phyloP scores from a whole-genome alignment of 768 basidiomycete species.

The Russula brevipes region DNA sequence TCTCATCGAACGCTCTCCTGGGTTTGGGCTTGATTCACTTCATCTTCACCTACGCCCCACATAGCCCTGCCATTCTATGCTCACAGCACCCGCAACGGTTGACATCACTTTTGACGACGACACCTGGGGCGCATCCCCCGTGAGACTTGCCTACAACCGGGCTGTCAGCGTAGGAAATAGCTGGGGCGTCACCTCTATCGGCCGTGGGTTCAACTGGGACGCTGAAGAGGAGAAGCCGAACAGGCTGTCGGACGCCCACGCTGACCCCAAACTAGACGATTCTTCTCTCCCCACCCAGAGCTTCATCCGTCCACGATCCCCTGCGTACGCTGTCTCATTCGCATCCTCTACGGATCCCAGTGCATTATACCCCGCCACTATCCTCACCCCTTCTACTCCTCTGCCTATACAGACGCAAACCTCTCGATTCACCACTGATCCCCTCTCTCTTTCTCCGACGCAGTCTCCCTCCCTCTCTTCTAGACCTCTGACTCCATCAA shows the following conservation, averaged over 20 bases:
- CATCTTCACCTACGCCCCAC: background rate
- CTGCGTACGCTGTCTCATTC: slow-evolving; percentile 18
- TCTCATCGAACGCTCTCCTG: background rate
- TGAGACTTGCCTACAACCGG: slow-evolving; percentile 45
- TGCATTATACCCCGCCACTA: slow-evolving; percentile 28
- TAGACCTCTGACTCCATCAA: slow-evolving; percentile 29
- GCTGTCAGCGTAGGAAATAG: slow-evolving; percentile 67
- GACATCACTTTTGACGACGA: slow-evolving; percentile 61
- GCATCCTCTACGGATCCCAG: slow-evolving; percentile 25
- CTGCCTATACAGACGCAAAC: slow-evolving; percentile 10
- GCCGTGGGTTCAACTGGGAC: slow-evolving; percentile 75
- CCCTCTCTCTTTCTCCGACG: slow-evolving; percentile 30
- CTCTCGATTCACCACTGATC: slow-evolving; percentile 29
- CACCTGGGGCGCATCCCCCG: slow-evolving; percentile 56
- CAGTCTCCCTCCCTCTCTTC: slow-evolving; percentile 27
- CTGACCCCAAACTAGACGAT: slow-evolving; percentile 17
- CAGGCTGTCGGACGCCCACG: slow-evolving; percentile 9
- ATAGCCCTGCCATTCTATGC: slow-evolving; percentile 37
- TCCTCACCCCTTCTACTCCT: slow-evolving; percentile 21
- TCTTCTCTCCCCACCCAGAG: slow-evolving; percentile 1
- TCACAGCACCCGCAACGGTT: slow-evolving; percentile 48
- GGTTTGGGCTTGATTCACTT: background rate
- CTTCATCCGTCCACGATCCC: slow-evolving; percentile 20
- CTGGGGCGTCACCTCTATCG: slow-evolving; percentile 83
- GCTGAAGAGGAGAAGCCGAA: slow-evolving; percentile 33